Evolutionary conservation across 2,329 filamentous ascomycete species (phyloP).

Genomic region (Trichothecium sympodiale): DNA sequence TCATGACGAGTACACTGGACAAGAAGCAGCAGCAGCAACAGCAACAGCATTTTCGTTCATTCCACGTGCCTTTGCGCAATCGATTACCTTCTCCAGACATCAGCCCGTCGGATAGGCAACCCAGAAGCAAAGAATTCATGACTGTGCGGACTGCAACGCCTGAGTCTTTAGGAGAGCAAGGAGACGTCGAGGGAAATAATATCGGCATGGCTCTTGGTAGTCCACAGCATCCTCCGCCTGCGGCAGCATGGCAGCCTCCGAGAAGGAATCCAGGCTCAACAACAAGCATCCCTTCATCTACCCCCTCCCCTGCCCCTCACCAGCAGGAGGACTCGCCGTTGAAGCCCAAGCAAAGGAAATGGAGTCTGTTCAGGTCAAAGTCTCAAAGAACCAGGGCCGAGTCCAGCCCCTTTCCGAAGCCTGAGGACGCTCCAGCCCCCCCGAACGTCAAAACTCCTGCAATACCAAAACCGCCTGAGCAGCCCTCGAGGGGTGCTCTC

Average conservation of each 20-base stretch:
- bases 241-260: constrained; percentile 17
- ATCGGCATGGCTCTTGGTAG: constrained; percentile 71
- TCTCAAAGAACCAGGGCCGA: constrained; percentile 18
- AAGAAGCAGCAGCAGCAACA: constrained; percentile 4
- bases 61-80: constrained; percentile 3
- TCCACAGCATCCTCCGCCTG: constrained; percentile 35
- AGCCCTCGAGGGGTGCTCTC: not conserved
- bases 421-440: not conserved
- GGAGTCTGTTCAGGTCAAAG: constrained; percentile 42
- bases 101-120: not conserved
- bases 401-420: not conserved
- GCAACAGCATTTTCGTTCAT: not conserved
- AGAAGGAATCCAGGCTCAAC: not conserved
- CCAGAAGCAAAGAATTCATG: not conserved
- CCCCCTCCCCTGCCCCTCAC: not conserved
- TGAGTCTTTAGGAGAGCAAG: constrained; percentile 11
- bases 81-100: constrained; percentile 1
- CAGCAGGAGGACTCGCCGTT: constrained; percentile 11
- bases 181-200: constrained; percentile 13
- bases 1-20: constrained; percentile 3
- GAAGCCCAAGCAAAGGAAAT: constrained; percentile 42
- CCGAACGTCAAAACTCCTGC: not conserved
- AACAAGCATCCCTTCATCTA: not conserved
- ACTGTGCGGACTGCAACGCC: constrained; percentile 7
- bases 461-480: not conserved